phyloP scores from a whole-genome alignment of 208 protist species.

The Leishmania amazonensis region DNA sequence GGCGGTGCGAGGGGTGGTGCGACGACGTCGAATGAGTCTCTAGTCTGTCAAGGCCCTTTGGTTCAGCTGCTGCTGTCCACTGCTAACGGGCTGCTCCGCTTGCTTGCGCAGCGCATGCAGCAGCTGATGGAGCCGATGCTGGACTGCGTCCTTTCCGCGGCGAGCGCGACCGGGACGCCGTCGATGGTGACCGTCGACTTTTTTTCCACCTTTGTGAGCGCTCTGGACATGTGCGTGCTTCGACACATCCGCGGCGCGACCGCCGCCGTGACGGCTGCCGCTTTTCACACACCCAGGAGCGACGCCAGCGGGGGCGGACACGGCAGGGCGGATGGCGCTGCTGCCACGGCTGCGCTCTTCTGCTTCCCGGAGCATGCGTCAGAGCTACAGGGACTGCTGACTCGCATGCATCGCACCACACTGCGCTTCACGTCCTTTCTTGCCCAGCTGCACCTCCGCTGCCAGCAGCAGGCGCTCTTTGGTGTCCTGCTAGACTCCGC shows the following conservation, averaged over 20 bases:
- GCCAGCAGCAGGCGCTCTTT: conserved; percentile 14
- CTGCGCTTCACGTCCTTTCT: conserved; percentile 33
- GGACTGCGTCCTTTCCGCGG: conserved; percentile 10
- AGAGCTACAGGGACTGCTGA: conserved; percentile 27
- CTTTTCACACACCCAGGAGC: neutral
- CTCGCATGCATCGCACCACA: conserved; percentile 26
- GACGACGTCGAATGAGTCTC: neutral
- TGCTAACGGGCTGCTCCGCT: conserved; percentile 22
- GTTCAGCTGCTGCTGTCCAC: conserved; percentile 13
- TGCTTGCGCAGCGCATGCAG: conserved; percentile 28
- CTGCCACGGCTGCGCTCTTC: neutral
- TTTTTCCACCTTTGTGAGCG: conserved; percentile 16
- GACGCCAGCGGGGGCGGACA: neutral
- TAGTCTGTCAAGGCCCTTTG: neutral
- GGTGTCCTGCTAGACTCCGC: conserved; percentile 21
- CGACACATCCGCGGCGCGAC: conserved; percentile 11
- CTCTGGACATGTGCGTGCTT: conserved; percentile 19
- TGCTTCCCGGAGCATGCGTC: neutral
- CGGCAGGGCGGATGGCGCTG: neutral
- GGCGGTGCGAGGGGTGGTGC: neutral
- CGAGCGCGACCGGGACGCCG: conserved; percentile 10
- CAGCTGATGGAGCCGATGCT: conserved; percentile 30
- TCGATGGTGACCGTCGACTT: conserved; percentile 23
- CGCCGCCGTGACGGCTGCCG: neutral
- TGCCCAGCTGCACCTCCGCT: conserved; percentile 29